Conservation (phyloP, 73 alveolate genomes). For the Paramecium octaurelia region DNA sequence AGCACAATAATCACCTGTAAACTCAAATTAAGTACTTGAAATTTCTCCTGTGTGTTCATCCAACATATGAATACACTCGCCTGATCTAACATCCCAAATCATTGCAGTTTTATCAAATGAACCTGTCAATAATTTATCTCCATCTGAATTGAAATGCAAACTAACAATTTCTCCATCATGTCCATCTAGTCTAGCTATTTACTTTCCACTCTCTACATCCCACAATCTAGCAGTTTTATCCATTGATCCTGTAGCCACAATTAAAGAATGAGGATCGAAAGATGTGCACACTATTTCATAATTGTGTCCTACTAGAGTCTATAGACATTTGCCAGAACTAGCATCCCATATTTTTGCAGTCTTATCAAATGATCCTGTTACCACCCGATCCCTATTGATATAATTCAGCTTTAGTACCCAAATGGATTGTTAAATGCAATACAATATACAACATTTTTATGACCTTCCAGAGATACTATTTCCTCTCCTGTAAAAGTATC, state of each 20-base stretch:
- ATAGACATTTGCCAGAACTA: conserved; percentile 94
- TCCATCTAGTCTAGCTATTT: conserved; percentile 87
- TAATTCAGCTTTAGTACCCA: conserved; percentile 70
- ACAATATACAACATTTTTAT: conserved; percentile 99
- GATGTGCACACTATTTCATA: conserved; percentile 98
- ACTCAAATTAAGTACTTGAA: conserved; percentile 96
- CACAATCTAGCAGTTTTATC: conserved; percentile 95
- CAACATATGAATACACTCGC: conserved; percentile 95
- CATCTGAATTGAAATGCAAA: conserved; percentile 98
- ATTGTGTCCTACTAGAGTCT: conserved; percentile 96
- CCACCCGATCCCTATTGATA: conserved; percentile 82
- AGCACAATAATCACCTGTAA: conserved; percentile 93
- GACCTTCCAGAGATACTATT: conserved; percentile 95
- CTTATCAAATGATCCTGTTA: conserved; percentile 99
- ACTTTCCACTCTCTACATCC: conserved; percentile 96
- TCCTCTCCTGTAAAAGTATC: conserved; percentile 95
- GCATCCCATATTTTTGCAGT: conserved; percentile 99
- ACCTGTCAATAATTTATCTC: conserved; percentile 98
- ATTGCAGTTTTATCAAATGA: conserved; percentile 98
- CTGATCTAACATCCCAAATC: conserved; percentile 99
- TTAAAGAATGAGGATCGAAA: conserved; percentile 95
- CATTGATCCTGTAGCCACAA: conserved; percentile 96
- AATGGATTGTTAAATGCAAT: conserved; percentile 99
- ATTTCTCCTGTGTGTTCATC: conserved; percentile 97
- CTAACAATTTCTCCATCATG: conserved; percentile 98